A percentile compares a stretch with the other conserved stretches of the same genome.
These are phyloP conservation scores for Pythium volutum DNA, from an alignment of 352 stramenopile genomes.

Conservation along the genomic window DNA sequence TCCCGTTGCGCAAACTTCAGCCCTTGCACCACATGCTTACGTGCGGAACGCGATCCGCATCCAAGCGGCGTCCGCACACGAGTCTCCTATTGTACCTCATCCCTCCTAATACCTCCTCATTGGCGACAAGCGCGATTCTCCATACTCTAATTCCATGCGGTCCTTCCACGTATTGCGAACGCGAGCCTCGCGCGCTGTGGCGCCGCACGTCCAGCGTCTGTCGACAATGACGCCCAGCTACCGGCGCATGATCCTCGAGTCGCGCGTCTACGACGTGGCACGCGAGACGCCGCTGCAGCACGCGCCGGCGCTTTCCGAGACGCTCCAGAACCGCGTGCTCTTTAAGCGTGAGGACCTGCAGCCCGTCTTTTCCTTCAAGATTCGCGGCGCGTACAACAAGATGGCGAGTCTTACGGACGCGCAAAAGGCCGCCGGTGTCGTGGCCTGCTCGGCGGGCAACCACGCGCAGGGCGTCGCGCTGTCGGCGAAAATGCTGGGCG, in stretches of 20 bases:
- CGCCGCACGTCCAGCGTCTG: background rate
- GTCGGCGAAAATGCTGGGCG: conserved; percentile 89
- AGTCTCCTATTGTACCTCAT: no score
- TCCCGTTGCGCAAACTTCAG: conserved; percentile 8
- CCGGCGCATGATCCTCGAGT: conserved; percentile 84
- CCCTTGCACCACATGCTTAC: conserved; percentile 3
- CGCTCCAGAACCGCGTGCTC: conserved; percentile 75
- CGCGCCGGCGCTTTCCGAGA: conserved; percentile 60
- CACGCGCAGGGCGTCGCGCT: conserved; percentile 98
- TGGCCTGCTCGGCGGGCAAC: conserved; percentile 92
- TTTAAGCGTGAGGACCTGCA: conserved; percentile 98
- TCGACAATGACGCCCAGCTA: conserved; percentile 47
- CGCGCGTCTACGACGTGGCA: conserved; percentile 84
- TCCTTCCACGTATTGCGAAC: conserved; percentile 1
- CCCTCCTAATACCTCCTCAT: background rate
- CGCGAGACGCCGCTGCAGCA: conserved; percentile 79
- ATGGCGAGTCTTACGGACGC: conserved; percentile 89
- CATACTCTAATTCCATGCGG: background rate
- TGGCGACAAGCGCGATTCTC: background rate
- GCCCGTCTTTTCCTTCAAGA: conserved; percentile 99
- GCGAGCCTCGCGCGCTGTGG: background rate
- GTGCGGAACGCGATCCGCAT: conserved; percentile 9
- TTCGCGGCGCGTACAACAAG: conserved; percentile 99
- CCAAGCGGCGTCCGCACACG: conserved; percentile 15
- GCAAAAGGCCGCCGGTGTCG: conserved; percentile 75